Evolutionary conservation across 2,329 filamentous ascomycete genomes (phyloP).

Genomic region (Colletotrichum spaethianum): DNA sequence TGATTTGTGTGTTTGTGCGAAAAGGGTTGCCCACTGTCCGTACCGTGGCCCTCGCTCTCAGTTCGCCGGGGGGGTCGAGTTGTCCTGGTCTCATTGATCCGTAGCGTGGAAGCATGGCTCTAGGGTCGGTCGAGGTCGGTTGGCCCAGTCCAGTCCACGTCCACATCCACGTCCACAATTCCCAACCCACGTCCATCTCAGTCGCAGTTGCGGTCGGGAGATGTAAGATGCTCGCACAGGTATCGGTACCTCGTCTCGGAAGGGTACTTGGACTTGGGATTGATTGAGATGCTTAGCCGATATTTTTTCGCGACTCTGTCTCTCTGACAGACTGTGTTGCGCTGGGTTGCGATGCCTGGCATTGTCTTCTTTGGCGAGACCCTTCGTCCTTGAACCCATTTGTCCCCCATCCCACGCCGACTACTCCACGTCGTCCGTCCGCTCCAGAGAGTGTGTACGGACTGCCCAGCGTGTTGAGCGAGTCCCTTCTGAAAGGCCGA

Average conservation of each 20-base stretch:
- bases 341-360: background rate
- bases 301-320: background rate
- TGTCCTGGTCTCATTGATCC: constrained; percentile 32
- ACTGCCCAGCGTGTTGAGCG: constrained; percentile 18
- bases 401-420: constrained; percentile 3
- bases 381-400: constrained; percentile 1
- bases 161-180: constrained; percentile 9
- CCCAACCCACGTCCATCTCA: constrained; percentile 21
- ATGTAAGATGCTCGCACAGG: constrained; percentile 22
- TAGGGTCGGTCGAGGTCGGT: constrained; percentile 33
- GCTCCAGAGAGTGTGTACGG: constrained; percentile 6
- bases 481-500: constrained; percentile 33
- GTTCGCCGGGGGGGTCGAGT: constrained; percentile 25
- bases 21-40: constrained; percentile 22
- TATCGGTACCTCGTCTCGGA: constrained; percentile 19
- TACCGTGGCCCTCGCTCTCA: constrained; percentile 24
- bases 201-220: constrained; percentile 38
- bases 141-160: constrained; percentile 28
- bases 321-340: background rate
- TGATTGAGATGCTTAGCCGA: background rate
- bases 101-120: constrained; percentile 16
- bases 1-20: constrained; percentile 25
- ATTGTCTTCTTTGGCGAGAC: constrained; percentile 2
- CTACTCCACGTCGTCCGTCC: constrained; percentile 18
- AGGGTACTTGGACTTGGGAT: background rate